Evolutionary conservation across 345 rosid genomes (phyloP).

Genomic region (Hibiscus tridactylites): DNA sequence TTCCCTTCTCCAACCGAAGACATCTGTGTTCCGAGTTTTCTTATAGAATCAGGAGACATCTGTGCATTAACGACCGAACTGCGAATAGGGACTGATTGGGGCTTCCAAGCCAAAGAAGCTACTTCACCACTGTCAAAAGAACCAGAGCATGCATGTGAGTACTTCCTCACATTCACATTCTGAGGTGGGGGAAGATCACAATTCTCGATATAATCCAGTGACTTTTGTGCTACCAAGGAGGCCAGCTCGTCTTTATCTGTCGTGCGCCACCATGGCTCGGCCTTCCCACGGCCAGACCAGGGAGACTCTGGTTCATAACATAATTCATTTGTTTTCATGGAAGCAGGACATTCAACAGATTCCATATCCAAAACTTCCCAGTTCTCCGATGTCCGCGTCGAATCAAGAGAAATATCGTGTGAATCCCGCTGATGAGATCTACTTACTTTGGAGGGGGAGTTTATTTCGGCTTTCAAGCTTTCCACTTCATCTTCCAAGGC

Average conservation of each 20-base stretch:
- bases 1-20: slow-evolving; percentile 16
- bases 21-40: slow-evolving; percentile 16
- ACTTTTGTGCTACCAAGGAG: slow-evolving; percentile 76
- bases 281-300: slow-evolving; percentile 50
- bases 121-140: slow-evolving; percentile 26
- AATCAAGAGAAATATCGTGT: slow-evolving; percentile 19
- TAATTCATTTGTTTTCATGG: slow-evolving; percentile 28
- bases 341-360: slow-evolving; percentile 22
- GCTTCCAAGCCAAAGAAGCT: slow-evolving; percentile 26
- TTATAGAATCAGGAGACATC: slow-evolving; percentile 13
- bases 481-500: slow-evolving; percentile 46
- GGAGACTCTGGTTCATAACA: slow-evolving; percentile 47
- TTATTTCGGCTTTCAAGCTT: slow-evolving; percentile 21
- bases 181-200: slow-evolving; percentile 88
- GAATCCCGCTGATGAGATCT: slow-evolving; percentile 1
- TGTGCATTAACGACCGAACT: slow-evolving; percentile 19
- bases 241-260: slow-evolving; percentile 78
- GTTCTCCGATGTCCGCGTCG: slow-evolving; percentile 28
- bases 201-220: slow-evolving; percentile 59
- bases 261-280: slow-evolving; percentile 82
- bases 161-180: slow-evolving; percentile 37
- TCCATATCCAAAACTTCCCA: slow-evolving; percentile 31
- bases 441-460: slow-evolving; percentile 18
- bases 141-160: slow-evolving; percentile 26
- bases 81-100: slow-evolving; percentile 19